Evolutionary conservation across 441 rosid genomes (phyloP).

Genomic region (Capsella rubella): DNA sequence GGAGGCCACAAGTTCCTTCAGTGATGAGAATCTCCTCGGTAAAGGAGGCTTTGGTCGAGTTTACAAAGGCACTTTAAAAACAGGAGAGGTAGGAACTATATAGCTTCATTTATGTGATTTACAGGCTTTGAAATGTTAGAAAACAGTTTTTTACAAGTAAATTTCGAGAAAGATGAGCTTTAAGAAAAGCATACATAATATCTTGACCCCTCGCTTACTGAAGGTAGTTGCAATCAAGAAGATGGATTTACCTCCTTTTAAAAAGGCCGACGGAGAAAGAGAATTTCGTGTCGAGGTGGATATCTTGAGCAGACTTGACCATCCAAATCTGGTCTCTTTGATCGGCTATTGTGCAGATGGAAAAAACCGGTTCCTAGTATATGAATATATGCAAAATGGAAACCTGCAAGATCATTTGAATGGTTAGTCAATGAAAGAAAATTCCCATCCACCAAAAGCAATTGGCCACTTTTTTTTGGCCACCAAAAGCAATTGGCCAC

Average conservation of each 20-base stretch:
- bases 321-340: constrained; percentile 85
- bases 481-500: not conserved
- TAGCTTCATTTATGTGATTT: constrained; percentile 37
- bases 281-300: constrained; percentile 97
- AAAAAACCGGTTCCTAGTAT: constrained; percentile 88
- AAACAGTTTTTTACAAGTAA: not conserved
- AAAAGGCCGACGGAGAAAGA: constrained; percentile 88
- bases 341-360: constrained; percentile 95
- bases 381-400: constrained; percentile 88
- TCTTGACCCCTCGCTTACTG: constrained; percentile 37
- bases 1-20: constrained; percentile 78
- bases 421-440: constrained; percentile 56
- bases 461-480: not conserved
- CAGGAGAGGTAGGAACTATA: constrained; percentile 75
- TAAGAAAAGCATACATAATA: constrained; percentile 18
- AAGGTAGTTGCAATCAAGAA: constrained; percentile 97
- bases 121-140: constrained; percentile 31
- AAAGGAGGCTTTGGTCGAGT: constrained; percentile 97
- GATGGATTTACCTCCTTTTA: constrained; percentile 85
- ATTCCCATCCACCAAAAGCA: constrained; percentile 12
- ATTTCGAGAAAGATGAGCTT: not conserved
- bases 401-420: constrained; percentile 95
- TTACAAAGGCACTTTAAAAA: constrained; percentile 77
- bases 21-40: constrained; percentile 73
- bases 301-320: constrained; percentile 92